phyloP scores from a whole-genome alignment of 371 early-diverging fungal genomes.

The Lichtheimia corymbifera region DNA sequence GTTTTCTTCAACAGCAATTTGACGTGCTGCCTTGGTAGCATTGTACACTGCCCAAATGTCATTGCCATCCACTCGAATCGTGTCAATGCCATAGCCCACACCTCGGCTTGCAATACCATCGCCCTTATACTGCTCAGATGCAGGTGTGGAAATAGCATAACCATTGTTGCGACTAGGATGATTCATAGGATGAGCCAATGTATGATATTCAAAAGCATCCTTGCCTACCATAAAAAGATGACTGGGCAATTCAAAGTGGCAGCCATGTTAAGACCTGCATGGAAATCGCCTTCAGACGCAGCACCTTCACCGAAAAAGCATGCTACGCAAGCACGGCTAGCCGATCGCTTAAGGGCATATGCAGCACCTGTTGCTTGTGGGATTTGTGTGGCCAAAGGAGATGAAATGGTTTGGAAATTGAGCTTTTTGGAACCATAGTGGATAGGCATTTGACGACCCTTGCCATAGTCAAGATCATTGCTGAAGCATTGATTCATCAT shows the following conservation, averaged over 20 bases:
- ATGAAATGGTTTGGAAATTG: conserved; percentile 96
- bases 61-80: conserved; percentile 97
- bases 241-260: conserved; percentile 90
- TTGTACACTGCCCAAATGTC: conserved; percentile 96
- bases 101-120: conserved; percentile 96
- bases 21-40: conserved; percentile 84
- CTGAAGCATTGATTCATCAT: conserved; percentile 97
- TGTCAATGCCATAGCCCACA: conserved; percentile 95
- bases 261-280: conserved; percentile 96
- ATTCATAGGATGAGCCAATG: not conserved
- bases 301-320: conserved; percentile 99
- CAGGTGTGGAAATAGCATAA: conserved; percentile 96
- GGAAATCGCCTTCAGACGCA: conserved; percentile 97
- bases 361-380: conserved; percentile 97
- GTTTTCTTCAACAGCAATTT: conserved; percentile 76
- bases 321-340: conserved; percentile 75
- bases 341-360: conserved; percentile 87
- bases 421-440: conserved; percentile 89
- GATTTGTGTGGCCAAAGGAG: conserved; percentile 94
- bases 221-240: conserved; percentile 87
- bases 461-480: conserved; percentile 88
- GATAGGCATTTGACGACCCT: conserved; percentile 98
- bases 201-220: not conserved
- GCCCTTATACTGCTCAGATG: conserved; percentile 94
- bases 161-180: conserved; percentile 91